Evolutionary conservation across 306 rosid genomes (phyloP), one percentile per base, ranked within the genome.

Genomic region (Senna siamea): DNA sequence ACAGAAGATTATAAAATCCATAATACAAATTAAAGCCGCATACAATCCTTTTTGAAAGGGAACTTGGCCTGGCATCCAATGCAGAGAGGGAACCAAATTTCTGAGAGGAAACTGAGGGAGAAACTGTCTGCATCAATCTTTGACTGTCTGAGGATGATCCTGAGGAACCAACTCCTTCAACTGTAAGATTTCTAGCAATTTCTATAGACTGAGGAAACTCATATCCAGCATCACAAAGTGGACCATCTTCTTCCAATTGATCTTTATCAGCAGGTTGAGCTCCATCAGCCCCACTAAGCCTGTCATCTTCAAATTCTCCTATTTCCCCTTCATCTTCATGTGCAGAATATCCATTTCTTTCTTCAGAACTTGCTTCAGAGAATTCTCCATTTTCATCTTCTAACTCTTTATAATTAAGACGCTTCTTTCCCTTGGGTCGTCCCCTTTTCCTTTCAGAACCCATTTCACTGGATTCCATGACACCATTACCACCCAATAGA

Each of bases 1-100:
- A 66, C 30, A 26, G 71, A 64, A 72, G 18, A 47, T 57, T 9
- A n/a, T 14, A 38, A 43, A 54, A 53, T 20, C 48, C 40, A 60
- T 63, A 9, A 50, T 32, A 73, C 66, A 78, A 62, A 65, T 76
- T 74, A 41, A 76, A 82, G 52, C 51, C 35, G 61, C 86, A 50
- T 87, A 95, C 99, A 89, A 86, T 88, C 79, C 89, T 83, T 73
- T 88, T 95, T 14, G 97, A 88, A 57, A 70, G 63, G 69, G 99
- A 92, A 75, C 95, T 78, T 52, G 96, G 95, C 74, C 93, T 93
- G 61, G 93, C 86, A 69, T 95, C 99, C 68, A 95, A 74, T 78
- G 99, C 96, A 56, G 98, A 92, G 58, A 95, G 85, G 62, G 96
- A 95, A 73, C 99, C 92, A 81, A 95, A 95, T 84, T 92, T 95